Evolutionary conservation across 768 basidiomycete species (phyloP).

Genomic region (Saitozyma sp.): DNA sequence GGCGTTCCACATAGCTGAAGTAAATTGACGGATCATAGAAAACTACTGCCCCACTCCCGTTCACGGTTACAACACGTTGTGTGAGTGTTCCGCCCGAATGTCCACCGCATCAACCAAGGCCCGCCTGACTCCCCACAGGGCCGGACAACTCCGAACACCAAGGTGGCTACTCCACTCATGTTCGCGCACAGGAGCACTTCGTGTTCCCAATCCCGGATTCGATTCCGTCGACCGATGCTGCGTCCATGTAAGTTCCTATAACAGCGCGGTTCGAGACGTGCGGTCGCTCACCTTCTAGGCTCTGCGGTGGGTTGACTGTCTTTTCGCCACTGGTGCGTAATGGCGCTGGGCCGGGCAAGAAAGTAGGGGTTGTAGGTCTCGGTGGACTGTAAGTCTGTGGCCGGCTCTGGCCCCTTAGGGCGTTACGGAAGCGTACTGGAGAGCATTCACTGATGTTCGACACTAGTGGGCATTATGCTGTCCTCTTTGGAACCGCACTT

Average conservation of each 20-base stretch:
- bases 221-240: conserved; percentile 60
- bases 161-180: conserved; percentile 59
- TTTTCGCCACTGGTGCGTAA: conserved; percentile 64
- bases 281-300: conserved; percentile 22
- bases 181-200: conserved; percentile 58
- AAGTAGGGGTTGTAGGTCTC: conserved; percentile 67
- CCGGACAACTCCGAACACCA: conserved; percentile 53
- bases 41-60: conserved; percentile 43
- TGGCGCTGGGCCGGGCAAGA: conserved; percentile 63
- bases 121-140: not conserved
- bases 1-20: conserved; percentile 1
- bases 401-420: not conserved
- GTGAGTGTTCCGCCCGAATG: conserved; percentile 7
- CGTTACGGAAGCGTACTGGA: not conserved
- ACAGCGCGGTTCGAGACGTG: too few species aligned
- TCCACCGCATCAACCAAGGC: too few species aligned
- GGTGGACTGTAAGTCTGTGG: conserved; percentile 57
- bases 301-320: conserved; percentile 66
- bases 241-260: conserved; percentile 63
- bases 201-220: conserved; percentile 63
- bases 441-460: not conserved
- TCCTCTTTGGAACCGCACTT: conserved; percentile 60
- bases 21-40: conserved; percentile 22
- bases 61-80: conserved; percentile 49
- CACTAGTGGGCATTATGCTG: conserved; percentile 47